These are phyloP conservation scores for Gamarada debralockiae DNA, from an alignment of 495 filamentous ascomycete species.

Conservation along the genomic window DNA sequence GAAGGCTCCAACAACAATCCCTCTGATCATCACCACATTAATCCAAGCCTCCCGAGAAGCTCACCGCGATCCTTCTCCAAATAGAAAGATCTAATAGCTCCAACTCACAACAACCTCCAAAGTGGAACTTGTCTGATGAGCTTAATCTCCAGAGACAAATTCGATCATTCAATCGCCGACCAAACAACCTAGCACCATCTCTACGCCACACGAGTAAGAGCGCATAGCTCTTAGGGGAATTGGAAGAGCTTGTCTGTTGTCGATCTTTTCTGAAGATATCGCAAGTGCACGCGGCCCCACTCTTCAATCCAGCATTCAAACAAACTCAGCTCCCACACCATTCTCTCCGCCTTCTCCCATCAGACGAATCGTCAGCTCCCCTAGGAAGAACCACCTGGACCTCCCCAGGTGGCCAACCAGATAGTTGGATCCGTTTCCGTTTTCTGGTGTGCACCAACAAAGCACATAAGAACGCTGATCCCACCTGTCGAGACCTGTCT, in stretches of 20 bases:
- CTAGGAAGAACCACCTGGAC: neutral
- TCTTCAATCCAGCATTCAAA: constrained; percentile 1
- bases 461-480: constrained; percentile 79
- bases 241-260: constrained; percentile 10
- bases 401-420: constrained; percentile 14
- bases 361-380: constrained; percentile 6
- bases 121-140: constrained; percentile 12
- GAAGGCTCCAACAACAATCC: constrained; percentile 4
- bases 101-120: constrained; percentile 3
- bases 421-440: constrained; percentile 5
- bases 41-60: neutral
- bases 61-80: neutral
- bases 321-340: neutral
- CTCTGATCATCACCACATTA: constrained; percentile 8
- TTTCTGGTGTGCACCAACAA: constrained; percentile 12
- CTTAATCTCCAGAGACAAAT: constrained; percentile 13
- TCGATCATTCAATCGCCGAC: neutral
- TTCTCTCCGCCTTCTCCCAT: constrained; percentile 8
- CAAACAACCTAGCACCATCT: constrained; percentile 5
- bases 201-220: constrained; percentile 8
- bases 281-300: constrained; percentile 4
- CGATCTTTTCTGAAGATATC: constrained; percentile 22
- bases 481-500: constrained; percentile 37
- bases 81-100: constrained; percentile 14
- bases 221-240: constrained; percentile 2